Conservation (phyloP, 495 filamentous ascomycete species). For the Trichoderma parareesei region DNA sequence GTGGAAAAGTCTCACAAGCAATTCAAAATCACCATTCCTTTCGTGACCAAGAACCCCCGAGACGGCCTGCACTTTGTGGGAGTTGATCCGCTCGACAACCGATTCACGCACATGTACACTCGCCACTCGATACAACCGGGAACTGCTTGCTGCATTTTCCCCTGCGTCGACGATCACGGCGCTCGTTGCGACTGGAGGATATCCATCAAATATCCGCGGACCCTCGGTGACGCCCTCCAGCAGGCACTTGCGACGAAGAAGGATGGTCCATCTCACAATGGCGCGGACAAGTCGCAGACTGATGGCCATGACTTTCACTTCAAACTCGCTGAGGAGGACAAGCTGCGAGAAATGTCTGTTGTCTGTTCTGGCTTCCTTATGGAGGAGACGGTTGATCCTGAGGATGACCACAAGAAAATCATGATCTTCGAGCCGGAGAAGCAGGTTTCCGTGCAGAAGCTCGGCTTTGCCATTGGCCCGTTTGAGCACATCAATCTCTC, state of each 20-base stretch:
- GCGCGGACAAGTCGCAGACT: conserved; percentile 14
- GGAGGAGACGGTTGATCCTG: conserved; percentile 67
- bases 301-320: conserved; percentile 1
- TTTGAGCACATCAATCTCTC: conserved; percentile 87
- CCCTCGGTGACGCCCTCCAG: conserved; percentile 73
- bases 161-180: conserved; percentile 76
- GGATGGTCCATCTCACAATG: conserved; percentile 5
- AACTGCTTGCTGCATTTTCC: conserved; percentile 78
- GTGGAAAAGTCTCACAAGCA: conserved; percentile 22
- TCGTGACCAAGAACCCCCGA: conserved; percentile 58
- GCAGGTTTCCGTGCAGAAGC: conserved; percentile 71
- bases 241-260: conserved; percentile 27
- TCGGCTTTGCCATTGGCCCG: conserved; percentile 87
- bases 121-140: conserved; percentile 69
- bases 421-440: conserved; percentile 67
- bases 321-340: conserved; percentile 63
- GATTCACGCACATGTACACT: conserved; percentile 89
- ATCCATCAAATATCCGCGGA: conserved; percentile 73
- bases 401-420: conserved; percentile 69
- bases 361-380: conserved; percentile 82
- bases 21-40: conserved; percentile 56
- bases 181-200: conserved; percentile 82
- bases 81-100: conserved; percentile 60
- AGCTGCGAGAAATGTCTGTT: conserved; percentile 75
- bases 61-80: conserved; percentile 92